Percentiles rank a stretch among this genome's conserved stretches.
Evolutionary conservation across 1,284 basidiomycete species (phyloP).

Genomic region (Rhodotorula sp.): DNA sequence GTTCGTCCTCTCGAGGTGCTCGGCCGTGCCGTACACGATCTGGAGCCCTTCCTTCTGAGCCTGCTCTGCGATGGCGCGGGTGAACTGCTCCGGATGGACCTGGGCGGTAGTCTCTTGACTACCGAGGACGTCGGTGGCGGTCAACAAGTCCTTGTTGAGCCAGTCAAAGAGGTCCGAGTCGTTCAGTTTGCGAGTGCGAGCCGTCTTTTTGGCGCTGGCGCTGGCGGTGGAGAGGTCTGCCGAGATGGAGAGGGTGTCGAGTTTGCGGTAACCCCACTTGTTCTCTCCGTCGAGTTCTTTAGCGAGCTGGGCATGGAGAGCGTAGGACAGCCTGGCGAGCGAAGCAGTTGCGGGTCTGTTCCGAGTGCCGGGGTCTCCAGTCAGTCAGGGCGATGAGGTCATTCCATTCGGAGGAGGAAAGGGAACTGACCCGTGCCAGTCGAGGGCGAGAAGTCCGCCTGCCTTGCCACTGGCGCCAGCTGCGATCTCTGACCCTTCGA

Average conservation of each 20-base stretch:
- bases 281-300: constrained; percentile 67
- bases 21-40: constrained; percentile 49
- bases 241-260: constrained; percentile 51
- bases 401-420: neutral
- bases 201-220: constrained; percentile 1
- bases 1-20: constrained; percentile 35
- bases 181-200: constrained; percentile 8
- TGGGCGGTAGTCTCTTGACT: constrained; percentile 64
- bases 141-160: constrained; percentile 48
- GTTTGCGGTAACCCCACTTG: constrained; percentile 80
- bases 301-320: constrained; percentile 75
- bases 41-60: constrained; percentile 51
- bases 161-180: constrained; percentile 44
- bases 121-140: constrained; percentile 47
- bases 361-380: neutral
- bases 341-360: constrained; percentile 49
- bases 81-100: constrained; percentile 77
- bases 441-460: constrained; percentile 83
- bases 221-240: constrained; percentile 33
- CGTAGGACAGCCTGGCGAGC: constrained; percentile 72
- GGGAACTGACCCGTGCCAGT: constrained; percentile 56
- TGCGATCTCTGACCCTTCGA: constrained; percentile 70
- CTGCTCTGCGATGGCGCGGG: constrained; percentile 69
- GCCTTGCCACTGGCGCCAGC: constrained; percentile 79
- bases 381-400: neutral